These are phyloP conservation scores for Daldinia grandis DNA, from an alignment of 495 filamentous ascomycete genomes.

Conservation along the genomic window DNA sequence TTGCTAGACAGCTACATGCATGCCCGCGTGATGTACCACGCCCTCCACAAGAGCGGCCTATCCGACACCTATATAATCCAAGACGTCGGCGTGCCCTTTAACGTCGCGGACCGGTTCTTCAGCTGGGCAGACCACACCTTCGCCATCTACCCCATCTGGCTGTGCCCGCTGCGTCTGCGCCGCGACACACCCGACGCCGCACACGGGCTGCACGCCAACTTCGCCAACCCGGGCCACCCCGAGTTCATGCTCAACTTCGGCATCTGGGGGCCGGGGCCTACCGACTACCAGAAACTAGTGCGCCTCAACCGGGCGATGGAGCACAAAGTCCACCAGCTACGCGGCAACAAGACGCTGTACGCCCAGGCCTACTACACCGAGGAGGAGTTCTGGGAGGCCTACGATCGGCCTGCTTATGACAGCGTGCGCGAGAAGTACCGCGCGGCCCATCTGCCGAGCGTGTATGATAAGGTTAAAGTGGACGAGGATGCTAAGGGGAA, in stretches of 20 bases:
- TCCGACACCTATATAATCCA: conserved; percentile 60
- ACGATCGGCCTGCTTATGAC: conserved; percentile 59
- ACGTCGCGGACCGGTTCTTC: conserved; percentile 52
- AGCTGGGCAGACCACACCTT: conserved; percentile 50
- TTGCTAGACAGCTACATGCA: conserved; percentile 64
- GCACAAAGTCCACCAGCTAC: conserved; percentile 61
- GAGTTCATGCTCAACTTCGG: conserved; percentile 58
- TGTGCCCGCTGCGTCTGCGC: conserved; percentile 60
- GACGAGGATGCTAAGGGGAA: conserved; percentile 46
- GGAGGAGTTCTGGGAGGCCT: conserved; percentile 62
- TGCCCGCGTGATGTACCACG: conserved; percentile 66
- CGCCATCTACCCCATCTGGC: conserved; percentile 63
- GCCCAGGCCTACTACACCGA: conserved; percentile 64
- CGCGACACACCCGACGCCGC: conserved; percentile 46
- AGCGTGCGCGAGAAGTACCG: conserved; percentile 55
- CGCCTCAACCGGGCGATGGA: conserved; percentile 67
- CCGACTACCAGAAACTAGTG: conserved; percentile 48
- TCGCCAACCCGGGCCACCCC: conserved; percentile 39
- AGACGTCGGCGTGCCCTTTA: conserved; percentile 61
- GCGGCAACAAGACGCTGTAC: conserved; percentile 65
- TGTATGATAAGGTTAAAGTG: conserved; percentile 63
- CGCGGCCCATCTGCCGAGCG: conserved; percentile 55
- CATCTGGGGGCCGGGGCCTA: conserved; percentile 54
- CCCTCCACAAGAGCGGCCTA: conserved; percentile 60
- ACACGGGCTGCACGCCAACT: conserved; percentile 51